Base-by-base conservation (phyloP, 2,329 filamentous ascomycete species). In the Colletotrichum kahawae region DNA sequence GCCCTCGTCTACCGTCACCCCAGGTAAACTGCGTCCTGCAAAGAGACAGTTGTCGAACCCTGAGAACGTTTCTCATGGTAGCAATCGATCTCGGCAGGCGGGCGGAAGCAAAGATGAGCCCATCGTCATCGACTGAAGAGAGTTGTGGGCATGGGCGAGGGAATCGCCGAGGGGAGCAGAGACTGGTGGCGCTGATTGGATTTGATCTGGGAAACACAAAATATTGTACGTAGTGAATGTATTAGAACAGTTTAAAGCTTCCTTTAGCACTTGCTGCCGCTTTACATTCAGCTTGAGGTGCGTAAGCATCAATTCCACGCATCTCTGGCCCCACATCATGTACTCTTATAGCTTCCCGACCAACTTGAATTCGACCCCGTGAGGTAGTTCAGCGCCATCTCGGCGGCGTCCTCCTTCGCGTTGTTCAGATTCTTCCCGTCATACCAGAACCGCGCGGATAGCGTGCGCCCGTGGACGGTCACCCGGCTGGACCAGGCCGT, bases 401-500 rank as follows among this genome's bases (percentile, higher is more conserved):
- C 95, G 77, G 95, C 95, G n/a, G 95, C 95, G 82, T 98, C 95
- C 83, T 98, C 95, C 84, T 92, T 93, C 72, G 95, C 95, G 81
- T 97, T 97, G 87, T 96, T 92, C 83, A 96, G 89, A 81, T 95
- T 95, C 82, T 95, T 92, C 76, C 95, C 95, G 83, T 97, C 95
- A 85, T 98, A 98, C 95, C 95, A 98, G 85, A 92, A 98, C 77
- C 95, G 91, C 59, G 95, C 95, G 18, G 89, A 82, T 79, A 94
- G 89, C 57, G 86, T 89, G 65, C 89, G 86, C 66, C 92, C 92
- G 79, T 91, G 88, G 72, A 98, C 90, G 18, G 88, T 92, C 71
- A 97, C 95, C 73, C 90, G 90, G 87, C 93, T 94, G 73, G 95
- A 96, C 95, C 95, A 98, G 70, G 95, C 95, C 73, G 95, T 98